Conservation (phyloP, 2,329 filamentous ascomycete genomes). For the Dichotomopilus funicola region DNA sequence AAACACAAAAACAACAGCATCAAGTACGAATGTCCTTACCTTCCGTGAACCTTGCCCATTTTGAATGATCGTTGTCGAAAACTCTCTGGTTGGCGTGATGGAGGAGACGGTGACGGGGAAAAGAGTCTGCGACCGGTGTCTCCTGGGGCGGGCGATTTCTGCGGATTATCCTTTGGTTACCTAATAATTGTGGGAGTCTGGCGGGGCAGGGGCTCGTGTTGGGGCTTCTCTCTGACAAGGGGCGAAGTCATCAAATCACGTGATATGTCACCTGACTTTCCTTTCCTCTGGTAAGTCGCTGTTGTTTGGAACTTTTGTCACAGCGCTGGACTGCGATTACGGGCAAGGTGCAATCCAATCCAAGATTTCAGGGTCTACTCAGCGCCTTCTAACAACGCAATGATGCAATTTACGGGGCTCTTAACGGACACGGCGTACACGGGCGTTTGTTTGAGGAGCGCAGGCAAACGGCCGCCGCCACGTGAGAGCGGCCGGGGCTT, state of each 20-base stretch:
- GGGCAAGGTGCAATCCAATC: too few species aligned
- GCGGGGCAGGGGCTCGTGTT: constrained; percentile 17
- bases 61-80: constrained; percentile 20
- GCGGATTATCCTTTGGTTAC: constrained; percentile 20
- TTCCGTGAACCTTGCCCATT: constrained; percentile 28
- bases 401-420: too few species aligned
- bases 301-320: too few species aligned
- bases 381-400: too few species aligned
- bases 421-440: too few species aligned
- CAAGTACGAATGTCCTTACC: constrained; percentile 11
- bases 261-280: not conserved
- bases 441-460: too few species aligned
- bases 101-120: constrained; percentile 9
- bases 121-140: constrained; percentile 15
- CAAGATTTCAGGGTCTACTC: too few species aligned
- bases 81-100: constrained; percentile 13
- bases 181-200: constrained; percentile 22
- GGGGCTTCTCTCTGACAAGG: constrained; percentile 17
- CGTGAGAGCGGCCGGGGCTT: not conserved
- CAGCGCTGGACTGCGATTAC: too few species aligned
- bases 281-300: too few species aligned
- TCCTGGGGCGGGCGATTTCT: constrained; percentile 16
- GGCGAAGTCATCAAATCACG: not conserved
- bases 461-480: not conserved
- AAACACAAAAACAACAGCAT: not conserved